Conservation (phyloP, 805 yeast genomes). For the Ogataea paradorogensis region DNA sequence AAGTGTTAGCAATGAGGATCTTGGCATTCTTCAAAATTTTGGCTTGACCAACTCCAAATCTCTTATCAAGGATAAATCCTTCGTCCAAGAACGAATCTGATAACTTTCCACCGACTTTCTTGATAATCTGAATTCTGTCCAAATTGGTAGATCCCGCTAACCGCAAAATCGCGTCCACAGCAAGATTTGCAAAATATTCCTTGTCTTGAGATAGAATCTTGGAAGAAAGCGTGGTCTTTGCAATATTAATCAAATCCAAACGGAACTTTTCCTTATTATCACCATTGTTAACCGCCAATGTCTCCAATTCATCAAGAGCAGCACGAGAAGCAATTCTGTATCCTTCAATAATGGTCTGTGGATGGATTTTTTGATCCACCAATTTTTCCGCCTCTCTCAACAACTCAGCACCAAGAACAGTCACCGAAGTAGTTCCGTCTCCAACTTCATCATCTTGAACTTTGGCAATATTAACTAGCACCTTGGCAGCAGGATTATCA, state of each 20-base stretch:
- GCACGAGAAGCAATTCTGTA: constrained; percentile 83
- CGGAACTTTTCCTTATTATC: constrained; percentile 57
- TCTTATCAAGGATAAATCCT: constrained; percentile 89
- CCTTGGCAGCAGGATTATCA: constrained; percentile 96
- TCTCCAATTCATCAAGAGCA: constrained; percentile 79
- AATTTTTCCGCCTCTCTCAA: constrained; percentile 92
- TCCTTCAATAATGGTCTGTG: constrained; percentile 96
- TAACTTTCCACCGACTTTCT: constrained; percentile 89
- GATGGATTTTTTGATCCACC: constrained; percentile 91
- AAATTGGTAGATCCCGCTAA: constrained; percentile 83
- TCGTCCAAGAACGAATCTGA: constrained; percentile 92
- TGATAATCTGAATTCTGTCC: constrained; percentile 89
- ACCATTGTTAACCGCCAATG: constrained; percentile 72
- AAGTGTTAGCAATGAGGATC: constrained; percentile 90
- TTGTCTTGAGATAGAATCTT: constrained; percentile 95
- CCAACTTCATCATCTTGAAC: constrained; percentile 99
- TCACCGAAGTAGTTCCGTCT: constrained; percentile 97
- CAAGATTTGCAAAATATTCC: constrained; percentile 80
- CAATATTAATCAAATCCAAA: constrained; percentile 77
- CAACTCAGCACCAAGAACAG: constrained; percentile 85
- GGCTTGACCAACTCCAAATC: constrained; percentile 93
- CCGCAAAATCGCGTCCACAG: constrained; percentile 91
- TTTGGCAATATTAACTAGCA: constrained; percentile 88
- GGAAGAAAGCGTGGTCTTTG: constrained; percentile 90
- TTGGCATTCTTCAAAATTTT: constrained; percentile 78